Evolutionary conservation across 2,329 filamentous ascomycete genomes (phyloP).

Genomic region (Calonectria pauciramosa): DNA sequence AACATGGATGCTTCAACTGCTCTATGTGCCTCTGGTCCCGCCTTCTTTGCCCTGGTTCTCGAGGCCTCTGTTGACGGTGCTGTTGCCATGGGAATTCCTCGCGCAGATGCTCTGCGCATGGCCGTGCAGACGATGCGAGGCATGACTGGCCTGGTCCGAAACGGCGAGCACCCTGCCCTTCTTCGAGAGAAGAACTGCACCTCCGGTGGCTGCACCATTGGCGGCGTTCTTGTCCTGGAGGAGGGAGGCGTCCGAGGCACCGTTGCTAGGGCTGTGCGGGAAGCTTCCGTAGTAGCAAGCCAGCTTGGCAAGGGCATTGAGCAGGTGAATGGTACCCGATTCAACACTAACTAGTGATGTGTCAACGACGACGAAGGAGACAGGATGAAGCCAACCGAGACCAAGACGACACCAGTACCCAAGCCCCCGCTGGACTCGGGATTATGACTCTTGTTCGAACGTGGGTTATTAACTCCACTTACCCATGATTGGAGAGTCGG

Average conservation of each 20-base stretch:
- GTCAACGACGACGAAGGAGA: slow-evolving; percentile 10
- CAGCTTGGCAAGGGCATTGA: slow-evolving; percentile 64
- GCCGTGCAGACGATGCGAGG: slow-evolving; percentile 85
- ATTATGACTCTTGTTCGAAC: slow-evolving; percentile 5
- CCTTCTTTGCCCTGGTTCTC: slow-evolving; percentile 81
- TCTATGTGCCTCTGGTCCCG: slow-evolving; percentile 80
- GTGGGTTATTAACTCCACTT: slow-evolving; percentile 1
- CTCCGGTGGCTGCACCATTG: slow-evolving; percentile 83
- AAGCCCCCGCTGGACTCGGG: slow-evolving; percentile 6
- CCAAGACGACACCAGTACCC: background rate
- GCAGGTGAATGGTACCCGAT: slow-evolving; percentile 53
- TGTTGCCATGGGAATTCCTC: slow-evolving; percentile 82
- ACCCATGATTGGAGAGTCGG: slow-evolving; percentile 7
- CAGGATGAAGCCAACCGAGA: background rate
- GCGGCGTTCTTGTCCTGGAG: slow-evolving; percentile 79
- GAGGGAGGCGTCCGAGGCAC: slow-evolving; percentile 78
- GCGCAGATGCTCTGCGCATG: slow-evolving; percentile 81
- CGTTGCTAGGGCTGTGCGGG: slow-evolving; percentile 76
- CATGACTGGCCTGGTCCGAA: slow-evolving; percentile 76
- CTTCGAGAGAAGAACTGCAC: slow-evolving; percentile 83
- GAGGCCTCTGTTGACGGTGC: slow-evolving; percentile 83
- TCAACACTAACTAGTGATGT: slow-evolving; percentile 34
- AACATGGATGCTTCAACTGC: slow-evolving; percentile 82
- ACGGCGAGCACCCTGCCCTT: slow-evolving; percentile 81
- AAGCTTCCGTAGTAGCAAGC: slow-evolving; percentile 78